These are phyloP conservation scores for Hortiboletus flavorubellus DNA, from an alignment of 768 basidiomycete genomes.

Conservation along the genomic window DNA sequence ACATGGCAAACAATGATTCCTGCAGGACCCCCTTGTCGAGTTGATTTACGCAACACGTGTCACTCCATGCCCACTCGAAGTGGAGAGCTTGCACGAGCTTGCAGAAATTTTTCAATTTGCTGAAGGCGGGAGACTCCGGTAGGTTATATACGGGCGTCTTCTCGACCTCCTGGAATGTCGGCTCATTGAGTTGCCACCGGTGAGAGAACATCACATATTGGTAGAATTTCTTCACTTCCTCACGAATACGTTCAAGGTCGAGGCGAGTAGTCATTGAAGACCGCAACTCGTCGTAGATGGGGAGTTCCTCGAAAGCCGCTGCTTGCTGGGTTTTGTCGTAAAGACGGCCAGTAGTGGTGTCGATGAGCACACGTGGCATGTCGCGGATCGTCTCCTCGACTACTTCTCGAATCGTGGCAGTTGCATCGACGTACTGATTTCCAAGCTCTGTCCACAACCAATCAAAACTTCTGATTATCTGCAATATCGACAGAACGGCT, in stretches of 20 bases:
- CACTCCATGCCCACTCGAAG: not conserved
- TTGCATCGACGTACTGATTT: not conserved
- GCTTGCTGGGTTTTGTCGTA: not conserved
- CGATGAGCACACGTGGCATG: not conserved
- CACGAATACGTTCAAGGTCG: not conserved
- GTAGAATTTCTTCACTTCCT: not conserved
- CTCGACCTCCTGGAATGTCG: not conserved
- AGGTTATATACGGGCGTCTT: not conserved
- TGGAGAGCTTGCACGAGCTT: not conserved
- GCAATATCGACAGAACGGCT: not conserved
- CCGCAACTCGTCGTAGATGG: not conserved
- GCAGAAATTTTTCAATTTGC: not conserved
- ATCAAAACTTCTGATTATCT: not conserved
- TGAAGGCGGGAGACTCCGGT: not conserved
- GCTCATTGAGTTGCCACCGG: not conserved
- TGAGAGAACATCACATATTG: conserved; percentile 6
- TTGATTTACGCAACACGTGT: not conserved
- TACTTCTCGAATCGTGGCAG: not conserved
- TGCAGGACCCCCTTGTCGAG: not conserved
- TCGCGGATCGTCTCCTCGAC: not conserved
- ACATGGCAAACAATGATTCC: conserved; percentile 15
- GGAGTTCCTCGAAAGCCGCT: not conserved
- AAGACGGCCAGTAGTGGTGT: not conserved
- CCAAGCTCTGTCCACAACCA: not conserved
- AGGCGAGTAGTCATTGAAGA: not conserved